Conservation (phyloP, 1,284 basidiomycete genomes). For the Ustilago curta region DNA sequence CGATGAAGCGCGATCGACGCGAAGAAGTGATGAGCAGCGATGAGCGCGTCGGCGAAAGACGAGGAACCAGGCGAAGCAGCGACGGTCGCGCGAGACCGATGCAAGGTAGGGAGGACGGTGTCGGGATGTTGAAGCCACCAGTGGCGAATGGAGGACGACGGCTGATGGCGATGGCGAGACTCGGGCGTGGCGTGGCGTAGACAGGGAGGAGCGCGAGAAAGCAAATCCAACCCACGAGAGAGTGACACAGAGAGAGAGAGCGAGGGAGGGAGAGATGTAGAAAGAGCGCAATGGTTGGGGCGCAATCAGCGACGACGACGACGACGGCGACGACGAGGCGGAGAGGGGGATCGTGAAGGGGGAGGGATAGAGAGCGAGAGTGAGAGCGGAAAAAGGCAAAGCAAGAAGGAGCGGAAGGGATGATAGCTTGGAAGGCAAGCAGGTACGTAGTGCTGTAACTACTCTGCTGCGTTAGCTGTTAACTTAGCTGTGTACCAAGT, state of each 20-base stretch:
- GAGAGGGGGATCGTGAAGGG: not conserved
- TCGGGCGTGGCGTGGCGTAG: not conserved
- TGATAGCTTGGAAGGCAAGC: too few species aligned
- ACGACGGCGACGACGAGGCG: too few species aligned
- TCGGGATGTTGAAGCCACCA: not conserved
- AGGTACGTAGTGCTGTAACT: too few species aligned
- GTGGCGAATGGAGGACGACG: not conserved
- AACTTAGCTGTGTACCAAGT: too few species aligned
- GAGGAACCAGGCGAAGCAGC: not conserved
- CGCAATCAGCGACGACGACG: too few species aligned
- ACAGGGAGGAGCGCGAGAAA: not conserved
- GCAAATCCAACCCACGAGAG: constrained; percentile 5
- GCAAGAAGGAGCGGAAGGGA: too few species aligned
- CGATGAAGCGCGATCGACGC: constrained; percentile 5
- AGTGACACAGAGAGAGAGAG: not conserved
- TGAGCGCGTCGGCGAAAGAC: not conserved
- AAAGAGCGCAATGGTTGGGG: not conserved
- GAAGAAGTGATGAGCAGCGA: not conserved
- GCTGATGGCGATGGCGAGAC: not conserved
- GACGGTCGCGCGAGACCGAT: not conserved
- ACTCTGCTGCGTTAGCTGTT: too few species aligned
- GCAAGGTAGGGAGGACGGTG: not conserved
- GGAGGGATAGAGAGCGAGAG: too few species aligned
- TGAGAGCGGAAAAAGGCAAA: too few species aligned
- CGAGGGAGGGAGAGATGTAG: not conserved